Conservation (phyloP, 768 basidiomycete genomes). For the Kwoniella europaea region DNA sequence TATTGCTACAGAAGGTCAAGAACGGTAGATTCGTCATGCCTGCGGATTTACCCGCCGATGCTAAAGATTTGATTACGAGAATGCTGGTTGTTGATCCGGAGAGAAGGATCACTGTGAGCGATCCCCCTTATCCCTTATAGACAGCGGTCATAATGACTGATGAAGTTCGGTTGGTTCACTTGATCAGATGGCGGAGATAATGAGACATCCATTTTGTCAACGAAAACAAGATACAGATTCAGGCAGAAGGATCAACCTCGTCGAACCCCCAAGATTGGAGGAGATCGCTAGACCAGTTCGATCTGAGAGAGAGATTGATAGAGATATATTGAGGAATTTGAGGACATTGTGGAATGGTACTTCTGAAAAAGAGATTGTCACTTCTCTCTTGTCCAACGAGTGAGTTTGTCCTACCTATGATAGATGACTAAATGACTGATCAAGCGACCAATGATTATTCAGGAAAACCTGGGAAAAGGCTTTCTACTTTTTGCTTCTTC, state of each 20-base stretch:
- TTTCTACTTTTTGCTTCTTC: slow-evolving; percentile 81
- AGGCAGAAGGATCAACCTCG: slow-evolving; percentile 51
- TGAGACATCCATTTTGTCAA: slow-evolving; percentile 79
- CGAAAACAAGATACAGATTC: slow-evolving; percentile 60
- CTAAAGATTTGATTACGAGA: slow-evolving; percentile 77
- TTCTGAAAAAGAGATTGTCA: slow-evolving; percentile 52
- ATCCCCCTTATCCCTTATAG: slow-evolving; percentile 37
- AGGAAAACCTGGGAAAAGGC: slow-evolving; percentile 70
- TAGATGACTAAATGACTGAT: background rate
- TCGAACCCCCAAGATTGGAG: slow-evolving; percentile 68
- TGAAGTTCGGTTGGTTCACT: no score
- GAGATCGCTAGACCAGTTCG: slow-evolving; percentile 73
- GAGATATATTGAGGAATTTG: slow-evolving; percentile 75
- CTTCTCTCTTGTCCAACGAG: slow-evolving; percentile 41
- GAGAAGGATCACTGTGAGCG: slow-evolving; percentile 73
- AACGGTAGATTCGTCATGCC: slow-evolving; percentile 84
- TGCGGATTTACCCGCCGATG: slow-evolving; percentile 75
- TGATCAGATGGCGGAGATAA: slow-evolving; percentile 79
- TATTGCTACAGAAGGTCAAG: slow-evolving; percentile 82
- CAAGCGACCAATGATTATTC: background rate
- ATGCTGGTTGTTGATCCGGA: slow-evolving; percentile 89
- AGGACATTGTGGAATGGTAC: slow-evolving; percentile 78
- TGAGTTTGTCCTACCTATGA: slow-evolving; percentile 23
- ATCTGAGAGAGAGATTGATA: slow-evolving; percentile 73
- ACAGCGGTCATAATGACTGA: no score